Evolutionary conservation across 441 rosid genomes (phyloP).

Genomic region (Melastoma candidum): DNA sequence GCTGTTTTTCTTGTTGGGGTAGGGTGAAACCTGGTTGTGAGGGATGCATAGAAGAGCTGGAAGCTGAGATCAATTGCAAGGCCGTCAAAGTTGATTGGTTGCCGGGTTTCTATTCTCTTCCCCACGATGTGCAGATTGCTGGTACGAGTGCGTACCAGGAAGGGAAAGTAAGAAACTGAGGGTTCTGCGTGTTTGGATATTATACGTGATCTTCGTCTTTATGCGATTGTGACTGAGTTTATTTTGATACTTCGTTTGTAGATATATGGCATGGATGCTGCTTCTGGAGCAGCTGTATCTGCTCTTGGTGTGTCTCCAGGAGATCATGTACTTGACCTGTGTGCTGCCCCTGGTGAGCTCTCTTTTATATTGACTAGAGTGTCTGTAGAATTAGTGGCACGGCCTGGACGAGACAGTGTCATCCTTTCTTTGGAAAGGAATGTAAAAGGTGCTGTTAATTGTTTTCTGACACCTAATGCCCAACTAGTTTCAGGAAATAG

Average conservation of each 20-base stretch:
- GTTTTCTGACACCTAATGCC: too few relatives aligned
- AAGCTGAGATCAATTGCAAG: conserved; percentile 53
- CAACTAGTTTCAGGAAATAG: too few relatives aligned
- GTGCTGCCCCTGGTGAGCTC: conserved; percentile 67
- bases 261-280: conserved; percentile 91
- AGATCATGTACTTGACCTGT: conserved; percentile 90
- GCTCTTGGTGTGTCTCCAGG: conserved; percentile 57
- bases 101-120: conserved; percentile 66
- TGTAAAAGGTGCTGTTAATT: too few relatives aligned
- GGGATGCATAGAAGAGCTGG: conserved; percentile 35
- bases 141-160: conserved; percentile 55
- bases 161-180: conserved; percentile 42
- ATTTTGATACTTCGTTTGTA: conserved; percentile 14
- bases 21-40: conserved; percentile 63
- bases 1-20: too few relatives aligned
- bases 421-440: too few relatives aligned
- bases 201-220: not conserved
- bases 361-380: too few relatives aligned
- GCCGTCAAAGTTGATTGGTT: conserved; percentile 62
- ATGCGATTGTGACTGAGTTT: not conserved
- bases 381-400: too few relatives aligned
- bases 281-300: conserved; percentile 82
- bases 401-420: too few relatives aligned
- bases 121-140: conserved; percentile 64
- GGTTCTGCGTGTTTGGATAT: not conserved